phyloP scores from a whole-genome alignment of 257 asterid genomes.

The Penstemon barbatus region DNA sequence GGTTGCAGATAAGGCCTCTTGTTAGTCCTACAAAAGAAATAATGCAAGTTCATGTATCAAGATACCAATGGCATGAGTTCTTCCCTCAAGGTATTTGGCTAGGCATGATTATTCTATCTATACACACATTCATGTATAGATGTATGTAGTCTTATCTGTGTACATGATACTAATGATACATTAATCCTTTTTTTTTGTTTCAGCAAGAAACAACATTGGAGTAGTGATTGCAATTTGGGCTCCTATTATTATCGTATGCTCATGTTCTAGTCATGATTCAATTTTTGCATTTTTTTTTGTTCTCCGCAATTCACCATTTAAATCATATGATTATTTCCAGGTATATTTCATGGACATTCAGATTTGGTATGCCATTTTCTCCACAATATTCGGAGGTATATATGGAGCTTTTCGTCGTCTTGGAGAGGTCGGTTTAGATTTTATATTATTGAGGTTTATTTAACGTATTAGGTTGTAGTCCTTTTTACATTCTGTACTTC shows the following conservation, averaged over 20 bases:
- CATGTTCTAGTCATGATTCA: conserved; percentile 28
- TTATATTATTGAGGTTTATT: background rate
- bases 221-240: conserved; percentile 96
- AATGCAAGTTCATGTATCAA: conserved; percentile 53
- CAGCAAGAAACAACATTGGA: conserved; percentile 88
- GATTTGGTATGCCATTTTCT: conserved; percentile 98
- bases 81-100: conserved; percentile 77
- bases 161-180: conserved; percentile 11
- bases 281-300: conserved; percentile 22
- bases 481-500: conserved; percentile 1
- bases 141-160: conserved; percentile 14
- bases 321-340: conserved; percentile 45
- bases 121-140: background rate
- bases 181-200: conserved; percentile 23
- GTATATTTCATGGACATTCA: conserved; percentile 98
- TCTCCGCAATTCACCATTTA: conserved; percentile 21
- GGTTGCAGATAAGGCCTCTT: conserved; percentile 84
- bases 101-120: conserved; percentile 18
- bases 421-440: conserved; percentile 75
- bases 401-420: conserved; percentile 99
- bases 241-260: conserved; percentile 78
- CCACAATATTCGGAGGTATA: conserved; percentile 96
- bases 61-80: conserved; percentile 88
- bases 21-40: conserved; percentile 80
- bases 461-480: background rate